A percentile compares a stretch with the other conserved stretches of the same genome.
Evolutionary conservation across 257 asterid genomes (phyloP).

Genomic region (Solanum bulbocastanum): DNA sequence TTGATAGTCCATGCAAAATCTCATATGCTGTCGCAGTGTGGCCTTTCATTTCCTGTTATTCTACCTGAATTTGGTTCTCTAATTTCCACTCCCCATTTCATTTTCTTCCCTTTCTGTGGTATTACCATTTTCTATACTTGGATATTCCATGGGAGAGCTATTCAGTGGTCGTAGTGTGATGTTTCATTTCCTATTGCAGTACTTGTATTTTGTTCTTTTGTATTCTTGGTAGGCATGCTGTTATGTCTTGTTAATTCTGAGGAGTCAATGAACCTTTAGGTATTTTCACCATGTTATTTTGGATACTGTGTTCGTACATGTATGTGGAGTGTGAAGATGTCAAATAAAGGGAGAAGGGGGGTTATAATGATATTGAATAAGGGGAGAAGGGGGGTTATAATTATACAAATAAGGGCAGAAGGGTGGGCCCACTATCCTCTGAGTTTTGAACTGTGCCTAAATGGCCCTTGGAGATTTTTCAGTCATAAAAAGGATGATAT

Average conservation of each 20-base stretch:
- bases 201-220: neutral
- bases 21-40: neutral
- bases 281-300: neutral
- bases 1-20: neutral
- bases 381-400: neutral
- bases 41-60: neutral
- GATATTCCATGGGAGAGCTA: neutral
- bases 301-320: neutral
- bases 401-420: neutral
- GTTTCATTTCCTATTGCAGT: neutral
- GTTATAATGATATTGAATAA: neutral
- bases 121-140: neutral
- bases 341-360: neutral
- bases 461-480: neutral
- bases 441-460: neutral
- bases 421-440: neutral
- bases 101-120: neutral
- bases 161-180: neutral
- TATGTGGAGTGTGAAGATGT: neutral
- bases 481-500: neutral
- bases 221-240: neutral
- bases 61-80: neutral
- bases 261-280: neutral
- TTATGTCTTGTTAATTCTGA: neutral
- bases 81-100: neutral